Evolutionary conservation across 148 eudicot species (phyloP).

Genomic region (Spergularia bocconei): DNA sequence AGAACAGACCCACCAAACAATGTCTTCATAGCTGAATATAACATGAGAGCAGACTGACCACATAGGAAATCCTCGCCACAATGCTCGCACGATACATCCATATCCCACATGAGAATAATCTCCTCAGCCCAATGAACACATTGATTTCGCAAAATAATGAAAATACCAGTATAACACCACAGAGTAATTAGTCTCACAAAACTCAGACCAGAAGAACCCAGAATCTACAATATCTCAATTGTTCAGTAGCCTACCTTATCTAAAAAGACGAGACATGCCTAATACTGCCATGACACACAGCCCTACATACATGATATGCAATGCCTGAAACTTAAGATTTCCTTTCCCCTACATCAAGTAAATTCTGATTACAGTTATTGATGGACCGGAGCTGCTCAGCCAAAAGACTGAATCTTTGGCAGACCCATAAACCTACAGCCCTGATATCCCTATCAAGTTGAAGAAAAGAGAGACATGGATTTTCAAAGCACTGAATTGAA

Average conservation of each 20-base stretch:
- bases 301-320: not conserved
- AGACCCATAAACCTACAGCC: conserved; percentile 4
- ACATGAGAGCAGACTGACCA: conserved; percentile 5
- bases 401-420: conserved; percentile 7
- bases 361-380: conserved; percentile 6
- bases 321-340: conserved; percentile 2
- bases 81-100: not conserved
- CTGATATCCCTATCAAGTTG: not conserved
- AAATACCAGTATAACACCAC: not conserved
- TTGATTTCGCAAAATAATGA: not conserved
- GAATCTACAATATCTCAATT: not conserved
- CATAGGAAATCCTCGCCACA: not conserved
- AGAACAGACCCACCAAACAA: not conserved
- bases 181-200: too few relatives aligned
- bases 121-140: not conserved
- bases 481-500: not conserved
- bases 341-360: conserved; percentile 14
- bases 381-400: not conserved
- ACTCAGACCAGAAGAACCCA: too few relatives aligned
- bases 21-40: not conserved
- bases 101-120: not conserved
- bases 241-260: not conserved
- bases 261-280: not conserved
- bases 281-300: not conserved
- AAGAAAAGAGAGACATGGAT: not conserved